These are phyloP conservation scores for Kluyveromyces aestuarii DNA, from an alignment of 805 yeast species.

Conservation along the genomic window DNA sequence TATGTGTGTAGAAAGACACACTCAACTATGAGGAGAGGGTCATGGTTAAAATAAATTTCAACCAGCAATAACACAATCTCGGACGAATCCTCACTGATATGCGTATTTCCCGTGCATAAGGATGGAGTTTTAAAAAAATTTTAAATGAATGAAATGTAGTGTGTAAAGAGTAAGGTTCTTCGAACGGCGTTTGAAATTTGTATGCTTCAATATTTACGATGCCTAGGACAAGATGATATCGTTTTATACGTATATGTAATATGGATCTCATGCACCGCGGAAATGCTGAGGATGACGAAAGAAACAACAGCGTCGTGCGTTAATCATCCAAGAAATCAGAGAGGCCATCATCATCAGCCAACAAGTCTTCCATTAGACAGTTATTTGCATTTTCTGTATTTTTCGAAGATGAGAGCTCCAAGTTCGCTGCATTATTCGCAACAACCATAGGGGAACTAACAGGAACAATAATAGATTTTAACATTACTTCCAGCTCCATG, in stretches of 20 bases:
- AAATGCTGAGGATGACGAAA: not conserved
- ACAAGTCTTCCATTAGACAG: not conserved
- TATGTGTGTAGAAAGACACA: constrained; percentile 32
- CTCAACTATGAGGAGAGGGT: constrained; percentile 14
- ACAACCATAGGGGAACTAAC: not conserved
- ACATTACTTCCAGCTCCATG: not conserved
- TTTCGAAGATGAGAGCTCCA: not conserved
- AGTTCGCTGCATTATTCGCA: too few relatives aligned
- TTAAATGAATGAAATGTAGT: not conserved
- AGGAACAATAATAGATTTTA: not conserved
- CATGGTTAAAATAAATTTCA: constrained; percentile 81
- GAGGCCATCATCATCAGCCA: constrained; percentile 3
- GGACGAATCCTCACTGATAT: constrained; percentile 99
- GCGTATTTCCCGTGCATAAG: constrained; percentile 99
- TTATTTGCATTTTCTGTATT: not conserved
- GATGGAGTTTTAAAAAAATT: constrained; percentile 41
- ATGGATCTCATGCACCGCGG: too few relatives aligned
- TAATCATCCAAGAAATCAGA: constrained; percentile 6
- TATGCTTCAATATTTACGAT: not conserved
- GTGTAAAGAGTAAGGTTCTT: not conserved
- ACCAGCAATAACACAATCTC: constrained; percentile 99
- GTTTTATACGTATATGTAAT: not conserved
- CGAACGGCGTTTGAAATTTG: not conserved
- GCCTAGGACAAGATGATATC: not conserved
- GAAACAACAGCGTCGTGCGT: not conserved